phyloP scores from a whole-genome alignment of 345 rosid genomes.

The Populus nigra region DNA sequence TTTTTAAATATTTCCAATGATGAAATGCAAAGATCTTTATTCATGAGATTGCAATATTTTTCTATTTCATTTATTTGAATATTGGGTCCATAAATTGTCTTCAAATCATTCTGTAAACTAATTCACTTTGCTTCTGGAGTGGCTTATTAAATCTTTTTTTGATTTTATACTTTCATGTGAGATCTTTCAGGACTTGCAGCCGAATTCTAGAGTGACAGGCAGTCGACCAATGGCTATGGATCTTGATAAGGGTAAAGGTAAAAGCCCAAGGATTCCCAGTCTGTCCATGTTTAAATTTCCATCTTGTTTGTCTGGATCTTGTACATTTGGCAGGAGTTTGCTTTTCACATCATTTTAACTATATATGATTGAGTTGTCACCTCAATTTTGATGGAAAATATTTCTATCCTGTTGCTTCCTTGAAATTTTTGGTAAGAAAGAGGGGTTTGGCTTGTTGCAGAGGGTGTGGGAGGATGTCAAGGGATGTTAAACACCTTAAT shows the following conservation, averaged over 20 bases:
- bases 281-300: background rate
- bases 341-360: background rate
- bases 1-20: background rate
- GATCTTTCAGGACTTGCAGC: conserved; percentile 32
- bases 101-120: background rate
- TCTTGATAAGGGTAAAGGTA: conserved; percentile 35
- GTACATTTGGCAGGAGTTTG: background rate
- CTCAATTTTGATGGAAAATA: background rate
- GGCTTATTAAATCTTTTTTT: background rate
- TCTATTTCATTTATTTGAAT: background rate
- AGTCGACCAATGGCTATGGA: conserved; percentile 25
- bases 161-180: background rate
- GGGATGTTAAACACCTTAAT: background rate
- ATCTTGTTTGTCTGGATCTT: background rate
- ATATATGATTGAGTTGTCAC: background rate
- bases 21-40: background rate
- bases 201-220: conserved; percentile 28
- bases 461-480: background rate
- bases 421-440: background rate
- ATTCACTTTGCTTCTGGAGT: background rate
- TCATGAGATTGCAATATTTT: background rate
- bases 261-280: background rate
- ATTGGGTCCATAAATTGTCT: background rate
- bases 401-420: background rate
- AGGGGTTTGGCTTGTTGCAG: background rate